phyloP scores from a whole-genome alignment of 768 basidiomycete species.

The Galerina sulciceps region DNA sequence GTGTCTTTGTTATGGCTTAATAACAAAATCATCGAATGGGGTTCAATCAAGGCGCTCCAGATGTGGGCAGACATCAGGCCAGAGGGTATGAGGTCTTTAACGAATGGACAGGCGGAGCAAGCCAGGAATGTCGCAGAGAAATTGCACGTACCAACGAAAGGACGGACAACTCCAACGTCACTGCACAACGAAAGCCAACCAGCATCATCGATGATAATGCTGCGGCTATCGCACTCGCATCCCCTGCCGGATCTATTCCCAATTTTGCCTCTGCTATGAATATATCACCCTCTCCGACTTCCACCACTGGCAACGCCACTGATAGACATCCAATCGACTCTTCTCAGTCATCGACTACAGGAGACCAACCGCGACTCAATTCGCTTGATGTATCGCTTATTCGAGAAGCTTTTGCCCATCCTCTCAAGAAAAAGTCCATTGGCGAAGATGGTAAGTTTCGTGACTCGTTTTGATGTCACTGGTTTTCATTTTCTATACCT shows the following conservation, averaged over 20 bases:
- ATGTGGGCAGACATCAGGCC: slow-evolving; percentile 89
- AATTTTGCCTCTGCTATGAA: slow-evolving; percentile 4
- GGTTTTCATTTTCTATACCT: neutral
- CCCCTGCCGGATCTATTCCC: slow-evolving; percentile 20
- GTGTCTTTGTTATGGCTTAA: slow-evolving; percentile 95
- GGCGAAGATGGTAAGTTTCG: slow-evolving; percentile 4
- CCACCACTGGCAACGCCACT: slow-evolving; percentile 9
- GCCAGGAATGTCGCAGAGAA: slow-evolving; percentile 50
- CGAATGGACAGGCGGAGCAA: slow-evolving; percentile 42
- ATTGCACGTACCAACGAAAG: slow-evolving; percentile 41
- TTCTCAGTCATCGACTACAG: neutral
- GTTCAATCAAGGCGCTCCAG: slow-evolving; percentile 91
- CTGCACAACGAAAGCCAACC: slow-evolving; percentile 17
- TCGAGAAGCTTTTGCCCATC: slow-evolving; percentile 1
- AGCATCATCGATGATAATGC: slow-evolving; percentile 27
- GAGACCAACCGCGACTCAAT: neutral
- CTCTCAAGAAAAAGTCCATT: slow-evolving; percentile 8
- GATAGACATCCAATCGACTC: slow-evolving; percentile 4
- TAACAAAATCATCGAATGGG: slow-evolving; percentile 99
- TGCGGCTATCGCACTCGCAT: slow-evolving; percentile 24
- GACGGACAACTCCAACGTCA: slow-evolving; percentile 35
- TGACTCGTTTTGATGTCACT: neutral
- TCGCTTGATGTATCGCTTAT: neutral
- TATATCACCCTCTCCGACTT: slow-evolving; percentile 13
- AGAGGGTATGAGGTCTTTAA: slow-evolving; percentile 45